phyloP scores from a whole-genome alignment of 1,284 basidiomycete species.

The Neonothopanus nambi region DNA sequence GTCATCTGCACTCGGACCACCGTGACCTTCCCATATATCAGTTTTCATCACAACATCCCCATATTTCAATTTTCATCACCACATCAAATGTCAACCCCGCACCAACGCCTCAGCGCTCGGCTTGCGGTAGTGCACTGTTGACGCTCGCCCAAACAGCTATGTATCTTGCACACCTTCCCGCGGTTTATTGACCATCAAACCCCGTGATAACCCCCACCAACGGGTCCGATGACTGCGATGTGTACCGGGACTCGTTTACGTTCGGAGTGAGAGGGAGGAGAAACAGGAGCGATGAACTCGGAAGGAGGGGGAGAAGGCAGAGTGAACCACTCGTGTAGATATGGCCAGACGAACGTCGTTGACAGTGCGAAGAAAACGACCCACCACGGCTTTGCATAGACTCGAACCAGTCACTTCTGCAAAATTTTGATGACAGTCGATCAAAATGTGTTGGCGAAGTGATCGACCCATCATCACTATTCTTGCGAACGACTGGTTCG shows the following conservation, averaged over 20 bases:
- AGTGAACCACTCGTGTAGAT: conserved; percentile 46
- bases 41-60: no score
- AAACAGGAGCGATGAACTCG: conserved; percentile 7
- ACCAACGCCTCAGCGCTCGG: conserved; percentile 57
- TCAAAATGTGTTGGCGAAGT: no score
- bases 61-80: no score
- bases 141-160: conserved; percentile 47
- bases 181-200: no score
- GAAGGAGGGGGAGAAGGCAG: conserved; percentile 19
- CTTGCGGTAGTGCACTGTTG: conserved; percentile 51
- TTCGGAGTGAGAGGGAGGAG: no score
- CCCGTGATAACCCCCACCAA: no score
- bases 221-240: conserved; percentile 69
- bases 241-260: conserved; percentile 14
- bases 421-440: no score
- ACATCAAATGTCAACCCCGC: conserved; percentile 17
- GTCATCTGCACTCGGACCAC: no score
- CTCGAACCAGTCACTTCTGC: no score
- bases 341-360: conserved; percentile 56
- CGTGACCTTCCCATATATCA: no score
- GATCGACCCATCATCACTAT: no score
- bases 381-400: conserved; percentile 66
- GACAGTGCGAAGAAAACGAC: conserved; percentile 77
- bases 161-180: conserved; percentile 51
- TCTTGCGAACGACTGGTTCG: no score